These are phyloP conservation scores for Lumnitzera racemosa DNA, from an alignment of 345 rosid genomes.

Conservation along the genomic window DNA sequence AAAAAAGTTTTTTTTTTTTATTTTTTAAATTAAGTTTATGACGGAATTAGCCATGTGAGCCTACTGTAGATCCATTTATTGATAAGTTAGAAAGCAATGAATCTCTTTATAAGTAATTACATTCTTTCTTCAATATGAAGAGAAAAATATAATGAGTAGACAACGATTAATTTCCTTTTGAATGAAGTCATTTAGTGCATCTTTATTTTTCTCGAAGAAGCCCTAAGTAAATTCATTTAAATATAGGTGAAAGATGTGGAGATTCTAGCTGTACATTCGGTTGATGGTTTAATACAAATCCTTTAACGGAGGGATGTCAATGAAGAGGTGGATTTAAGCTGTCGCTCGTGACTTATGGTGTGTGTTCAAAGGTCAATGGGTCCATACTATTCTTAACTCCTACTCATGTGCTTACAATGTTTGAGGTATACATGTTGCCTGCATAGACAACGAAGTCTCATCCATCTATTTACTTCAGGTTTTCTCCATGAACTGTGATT, in stretches of 20 bases:
- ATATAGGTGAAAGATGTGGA: background rate
- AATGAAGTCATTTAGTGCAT: background rate
- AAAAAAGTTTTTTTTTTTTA: no score
- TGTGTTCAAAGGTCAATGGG: constrained; percentile 11
- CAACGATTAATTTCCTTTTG: no score
- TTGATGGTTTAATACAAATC: background rate
- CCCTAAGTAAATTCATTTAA: background rate
- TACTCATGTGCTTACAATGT: constrained; percentile 34
- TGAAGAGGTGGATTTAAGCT: constrained; percentile 22
- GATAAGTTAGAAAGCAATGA: no score
- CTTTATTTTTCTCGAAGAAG: background rate
- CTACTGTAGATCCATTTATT: no score
- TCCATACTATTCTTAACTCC: constrained; percentile 56
- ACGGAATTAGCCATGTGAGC: no score
- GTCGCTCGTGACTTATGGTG: constrained; percentile 30
- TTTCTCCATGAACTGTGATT: background rate
- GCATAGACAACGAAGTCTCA: constrained; percentile 69
- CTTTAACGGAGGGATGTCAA: background rate
- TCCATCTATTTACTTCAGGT: constrained; percentile 18
- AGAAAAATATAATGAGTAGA: no score
- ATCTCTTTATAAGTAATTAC: no score
- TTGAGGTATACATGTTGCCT: constrained; percentile 61
- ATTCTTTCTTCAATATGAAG: no score
- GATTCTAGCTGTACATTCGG: background rate
- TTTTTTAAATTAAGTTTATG: no score